Conservation (phyloP, 2,329 filamentous ascomycete species). For the Curvularia lunata region DNA sequence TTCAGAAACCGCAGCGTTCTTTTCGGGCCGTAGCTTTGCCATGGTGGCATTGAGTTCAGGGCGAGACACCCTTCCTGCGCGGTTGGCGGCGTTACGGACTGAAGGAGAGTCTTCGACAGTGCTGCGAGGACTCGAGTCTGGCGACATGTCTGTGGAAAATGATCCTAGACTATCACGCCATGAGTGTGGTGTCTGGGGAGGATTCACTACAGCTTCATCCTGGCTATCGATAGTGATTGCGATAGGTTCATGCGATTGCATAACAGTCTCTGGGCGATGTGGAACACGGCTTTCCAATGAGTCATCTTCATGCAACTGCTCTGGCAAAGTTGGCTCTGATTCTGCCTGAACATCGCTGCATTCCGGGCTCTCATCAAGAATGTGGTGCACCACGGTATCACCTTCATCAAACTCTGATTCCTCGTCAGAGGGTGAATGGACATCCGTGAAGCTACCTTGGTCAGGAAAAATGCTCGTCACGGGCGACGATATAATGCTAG, state of each 20-base stretch:
- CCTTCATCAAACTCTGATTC: conserved; percentile 45
- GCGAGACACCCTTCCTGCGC: conserved; percentile 35
- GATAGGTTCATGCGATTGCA: conserved; percentile 26
- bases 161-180: conserved; percentile 41
- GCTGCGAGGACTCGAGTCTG: conserved; percentile 41
- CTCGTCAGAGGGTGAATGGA: conserved; percentile 21
- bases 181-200: conserved; percentile 42
- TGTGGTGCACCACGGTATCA: conserved; percentile 44
- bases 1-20: conserved; percentile 49
- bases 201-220: conserved; percentile 17
- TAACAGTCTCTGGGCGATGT: conserved; percentile 9
- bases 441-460: conserved; percentile 7
- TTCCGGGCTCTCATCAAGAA: conserved; percentile 23
- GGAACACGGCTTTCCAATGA: conserved; percentile 8
- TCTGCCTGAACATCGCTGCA: conserved; percentile 7
- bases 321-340: conserved; percentile 8
- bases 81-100: conserved; percentile 37
- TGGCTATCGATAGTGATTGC: conserved; percentile 29
- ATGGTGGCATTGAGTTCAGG: conserved; percentile 55
- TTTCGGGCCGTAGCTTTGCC: conserved; percentile 46
- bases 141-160: conserved; percentile 39
- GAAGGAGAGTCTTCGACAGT: conserved; percentile 47
- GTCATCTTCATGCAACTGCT: conserved; percentile 8
- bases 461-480: not conserved
- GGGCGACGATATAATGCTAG: not conserved